A percentile compares a stretch with the other conserved stretches of the same genome.
Conservation (phyloP, 768 basidiomycete species). For the Mycena polygramma region DNA sequence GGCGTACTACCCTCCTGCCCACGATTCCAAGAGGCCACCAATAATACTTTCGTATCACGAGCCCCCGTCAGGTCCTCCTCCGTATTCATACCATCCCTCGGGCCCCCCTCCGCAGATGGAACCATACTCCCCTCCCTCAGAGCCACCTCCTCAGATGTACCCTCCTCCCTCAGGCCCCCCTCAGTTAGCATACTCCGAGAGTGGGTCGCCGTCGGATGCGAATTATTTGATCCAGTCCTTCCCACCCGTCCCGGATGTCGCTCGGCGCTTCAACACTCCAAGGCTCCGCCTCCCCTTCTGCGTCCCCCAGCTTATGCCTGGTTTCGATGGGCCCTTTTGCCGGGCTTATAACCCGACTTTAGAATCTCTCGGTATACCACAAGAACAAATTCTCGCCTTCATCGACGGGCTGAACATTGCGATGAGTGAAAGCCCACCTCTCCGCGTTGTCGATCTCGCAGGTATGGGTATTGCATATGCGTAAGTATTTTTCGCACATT, state of each 20-base stretch:
- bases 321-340: constrained; percentile 37
- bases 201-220: no score
- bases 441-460: constrained; percentile 38
- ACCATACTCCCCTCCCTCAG: no score
- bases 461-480: constrained; percentile 3
- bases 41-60: no score
- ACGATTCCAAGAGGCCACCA: no score
- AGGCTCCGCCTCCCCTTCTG: constrained; percentile 35
- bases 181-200: not conserved
- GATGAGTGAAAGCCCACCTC: constrained; percentile 42
- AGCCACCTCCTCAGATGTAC: no score
- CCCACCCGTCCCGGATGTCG: no score
- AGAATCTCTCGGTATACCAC: constrained; percentile 29
- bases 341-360: constrained; percentile 37
- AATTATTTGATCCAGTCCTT: no score
- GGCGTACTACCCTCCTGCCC: no score
- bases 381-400: constrained; percentile 38
- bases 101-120: no score
- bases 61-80: no score
- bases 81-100: no score
- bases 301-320: constrained; percentile 34
- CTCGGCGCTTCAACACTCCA: no score
- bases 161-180: not conserved
- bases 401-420: constrained; percentile 42
- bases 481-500: not conserved